These are phyloP conservation scores for Rhynchosporium secalis DNA, from an alignment of 2,329 filamentous ascomycete genomes.

Conservation along the genomic window DNA sequence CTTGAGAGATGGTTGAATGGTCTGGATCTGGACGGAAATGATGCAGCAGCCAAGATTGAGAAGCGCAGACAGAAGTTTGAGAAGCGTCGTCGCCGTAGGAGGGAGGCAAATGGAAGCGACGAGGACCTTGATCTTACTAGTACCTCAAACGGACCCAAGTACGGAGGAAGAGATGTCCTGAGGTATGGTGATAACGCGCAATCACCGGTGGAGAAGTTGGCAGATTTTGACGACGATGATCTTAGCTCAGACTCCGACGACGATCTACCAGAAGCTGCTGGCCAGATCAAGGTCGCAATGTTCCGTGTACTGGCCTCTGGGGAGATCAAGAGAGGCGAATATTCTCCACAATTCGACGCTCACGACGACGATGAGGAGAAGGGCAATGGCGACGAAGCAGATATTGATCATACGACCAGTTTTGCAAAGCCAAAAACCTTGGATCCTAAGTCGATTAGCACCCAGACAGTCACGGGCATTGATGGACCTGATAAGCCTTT, in stretches of 20 bases:
- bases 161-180: slow-evolving; percentile 55
- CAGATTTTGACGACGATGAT: slow-evolving; percentile 65
- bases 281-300: slow-evolving; percentile 97
- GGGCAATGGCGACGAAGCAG: slow-evolving; percentile 64
- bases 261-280: slow-evolving; percentile 89
- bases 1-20: slow-evolving; percentile 96
- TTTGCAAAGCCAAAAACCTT: slow-evolving; percentile 96
- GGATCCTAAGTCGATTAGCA: slow-evolving; percentile 96
- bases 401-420: slow-evolving; percentile 95
- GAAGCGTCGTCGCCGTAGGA: slow-evolving; percentile 65
- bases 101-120: slow-evolving; percentile 49
- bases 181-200: slow-evolving; percentile 78
- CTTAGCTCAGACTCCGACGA: slow-evolving; percentile 73
- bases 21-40: slow-evolving; percentile 88
- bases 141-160: slow-evolving; percentile 33
- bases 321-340: slow-evolving; percentile 97
- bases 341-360: slow-evolving; percentile 95
- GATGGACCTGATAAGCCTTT: slow-evolving; percentile 96
- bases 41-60: slow-evolving; percentile 86
- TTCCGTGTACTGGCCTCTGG: slow-evolving; percentile 94
- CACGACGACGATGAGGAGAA: slow-evolving; percentile 84
- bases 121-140: slow-evolving; percentile 46
- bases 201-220: slow-evolving; percentile 70
- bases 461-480: slow-evolving; percentile 97
- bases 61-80: slow-evolving; percentile 81